Conservation (phyloP, 192 early-diverging fungal genomes). For the Coemansia sp. region DNA sequence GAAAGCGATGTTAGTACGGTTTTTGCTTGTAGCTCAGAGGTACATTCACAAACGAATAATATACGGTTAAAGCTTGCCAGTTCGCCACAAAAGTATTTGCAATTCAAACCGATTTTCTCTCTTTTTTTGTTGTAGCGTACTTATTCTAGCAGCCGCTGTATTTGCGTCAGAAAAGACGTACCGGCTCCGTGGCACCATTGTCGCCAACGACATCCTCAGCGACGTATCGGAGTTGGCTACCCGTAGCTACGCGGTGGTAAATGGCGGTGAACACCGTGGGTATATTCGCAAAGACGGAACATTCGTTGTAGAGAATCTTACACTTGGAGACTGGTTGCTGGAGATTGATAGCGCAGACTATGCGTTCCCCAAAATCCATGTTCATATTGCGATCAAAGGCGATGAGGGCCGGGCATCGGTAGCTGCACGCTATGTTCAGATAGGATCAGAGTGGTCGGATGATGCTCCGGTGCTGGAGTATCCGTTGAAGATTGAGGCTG, state of each 20-base stretch:
- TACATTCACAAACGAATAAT: conserved; percentile 4
- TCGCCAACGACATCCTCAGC: conserved; percentile 28
- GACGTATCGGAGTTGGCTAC: conserved; percentile 31
- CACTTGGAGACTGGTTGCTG: conserved; percentile 45
- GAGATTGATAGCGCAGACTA: conserved; percentile 45
- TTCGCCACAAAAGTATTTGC: background rate
- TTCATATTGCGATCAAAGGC: conserved; percentile 40
- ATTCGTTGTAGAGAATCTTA: conserved; percentile 45
- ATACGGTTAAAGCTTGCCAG: background rate
- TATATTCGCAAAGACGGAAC: conserved; percentile 45
- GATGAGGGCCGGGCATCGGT: conserved; percentile 35
- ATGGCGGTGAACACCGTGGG: conserved; percentile 45
- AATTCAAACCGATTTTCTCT: no score
- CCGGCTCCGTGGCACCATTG: conserved; percentile 42
- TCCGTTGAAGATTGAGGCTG: conserved; percentile 43
- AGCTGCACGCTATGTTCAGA: conserved; percentile 46
- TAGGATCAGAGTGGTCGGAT: conserved; percentile 51
- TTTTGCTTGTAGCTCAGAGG: conserved; percentile 38
- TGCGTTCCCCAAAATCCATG: conserved; percentile 50
- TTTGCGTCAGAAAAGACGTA: conserved; percentile 35
- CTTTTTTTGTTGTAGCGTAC: conserved; percentile 3
- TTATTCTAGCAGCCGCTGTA: conserved; percentile 19
- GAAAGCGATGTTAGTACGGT: conserved; percentile 13
- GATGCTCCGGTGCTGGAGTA: conserved; percentile 42
- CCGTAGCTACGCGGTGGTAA: conserved; percentile 26